Base-by-base conservation (phyloP, 2,329 filamentous ascomycete species). In the Trichophyton benhamiae region DNA sequence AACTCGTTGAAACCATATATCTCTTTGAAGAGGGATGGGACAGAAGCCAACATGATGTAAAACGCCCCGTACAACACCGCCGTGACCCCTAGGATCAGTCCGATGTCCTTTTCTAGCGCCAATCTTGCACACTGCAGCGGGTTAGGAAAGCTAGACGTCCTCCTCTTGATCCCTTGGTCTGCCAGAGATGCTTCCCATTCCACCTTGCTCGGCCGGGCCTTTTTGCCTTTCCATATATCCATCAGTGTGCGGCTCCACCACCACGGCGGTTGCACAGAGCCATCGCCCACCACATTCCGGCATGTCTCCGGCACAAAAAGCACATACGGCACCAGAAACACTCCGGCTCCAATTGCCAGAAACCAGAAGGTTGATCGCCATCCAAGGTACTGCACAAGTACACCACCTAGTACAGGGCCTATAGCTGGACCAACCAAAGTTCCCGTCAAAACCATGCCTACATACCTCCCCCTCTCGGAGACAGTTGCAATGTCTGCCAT, bases 331-430 rank as follows among this genome's bases (percentile, higher is more conserved):
- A 86, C 63, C 30, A 86, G 70, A 70, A 81, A 82, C 0, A 74
- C 71, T 2, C 66, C 70, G 0, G 72, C 69, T 0, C 73, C 72
- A 42, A 88, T 85, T 42, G 81, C 77, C 61, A 86, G 77, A 67
- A 87, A 87, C 85, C 85, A 88, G 67, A 88, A 88, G 61, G 87
- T 83, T 60, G 81, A 78, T n/a, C 81, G 75, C 86, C 86, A 89
- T 7, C 83, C 84, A 0, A 87, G 76, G 63, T 81, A 86, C 65
- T 87, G 76, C 17, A 79, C 79, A 17, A 89, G 71, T 0, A 88
- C 65, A 0, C 86, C 87, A 13, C 87, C 86, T 2, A 88, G 74
- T 0, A 87, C 78, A 0, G 86, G 85, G 0, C 82, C 76, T 5
- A 87, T 68, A 2, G 77, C 70, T 0, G 76, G 76, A 0, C 74